A percentile compares a stretch with the other conserved stretches of the same genome.
phyloP scores from a whole-genome alignment of 352 stramenopile species.

The Phytophthora boehmeriae region DNA sequence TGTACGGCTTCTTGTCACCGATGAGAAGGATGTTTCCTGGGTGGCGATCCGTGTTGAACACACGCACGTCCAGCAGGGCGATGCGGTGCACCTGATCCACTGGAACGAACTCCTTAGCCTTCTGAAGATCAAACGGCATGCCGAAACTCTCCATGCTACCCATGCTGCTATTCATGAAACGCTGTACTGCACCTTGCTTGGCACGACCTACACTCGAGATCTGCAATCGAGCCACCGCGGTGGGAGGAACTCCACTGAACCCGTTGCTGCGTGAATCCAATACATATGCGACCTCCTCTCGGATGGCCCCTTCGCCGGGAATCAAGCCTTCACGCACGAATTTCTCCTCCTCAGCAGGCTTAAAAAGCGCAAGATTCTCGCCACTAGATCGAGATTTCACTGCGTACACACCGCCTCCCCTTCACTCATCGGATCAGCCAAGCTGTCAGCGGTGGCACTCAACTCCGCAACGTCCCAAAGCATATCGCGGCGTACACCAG shows the following conservation, averaged over 20 bases:
- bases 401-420: slow-evolving; percentile 74
- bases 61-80: slow-evolving; percentile 75
- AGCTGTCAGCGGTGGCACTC: slow-evolving; percentile 48
- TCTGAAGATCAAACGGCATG: slow-evolving; percentile 69
- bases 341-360: slow-evolving; percentile 78
- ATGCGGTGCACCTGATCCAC: slow-evolving; percentile 87
- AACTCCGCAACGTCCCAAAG: slow-evolving; percentile 78
- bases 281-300: slow-evolving; percentile 79
- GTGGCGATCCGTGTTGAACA: slow-evolving; percentile 90
- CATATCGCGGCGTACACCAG: slow-evolving; percentile 72
- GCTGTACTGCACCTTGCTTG: slow-evolving; percentile 79
- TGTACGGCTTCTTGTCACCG: slow-evolving; percentile 76
- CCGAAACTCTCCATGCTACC: slow-evolving; percentile 86
- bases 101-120: slow-evolving; percentile 64
- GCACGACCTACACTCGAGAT: slow-evolving; percentile 44
- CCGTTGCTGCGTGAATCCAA: slow-evolving; percentile 70
- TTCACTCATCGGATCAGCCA: slow-evolving; percentile 63
- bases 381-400: slow-evolving; percentile 69
- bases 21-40: slow-evolving; percentile 83
- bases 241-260: slow-evolving; percentile 80
- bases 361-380: slow-evolving; percentile 84
- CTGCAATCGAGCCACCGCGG: slow-evolving; percentile 66
- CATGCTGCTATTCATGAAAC: slow-evolving; percentile 80
- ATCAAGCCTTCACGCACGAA: slow-evolving; percentile 76
- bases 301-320: slow-evolving; percentile 72